Evolutionary conservation across 1,284 basidiomycete genomes (phyloP).

Genomic region (Flammula alnicola): DNA sequence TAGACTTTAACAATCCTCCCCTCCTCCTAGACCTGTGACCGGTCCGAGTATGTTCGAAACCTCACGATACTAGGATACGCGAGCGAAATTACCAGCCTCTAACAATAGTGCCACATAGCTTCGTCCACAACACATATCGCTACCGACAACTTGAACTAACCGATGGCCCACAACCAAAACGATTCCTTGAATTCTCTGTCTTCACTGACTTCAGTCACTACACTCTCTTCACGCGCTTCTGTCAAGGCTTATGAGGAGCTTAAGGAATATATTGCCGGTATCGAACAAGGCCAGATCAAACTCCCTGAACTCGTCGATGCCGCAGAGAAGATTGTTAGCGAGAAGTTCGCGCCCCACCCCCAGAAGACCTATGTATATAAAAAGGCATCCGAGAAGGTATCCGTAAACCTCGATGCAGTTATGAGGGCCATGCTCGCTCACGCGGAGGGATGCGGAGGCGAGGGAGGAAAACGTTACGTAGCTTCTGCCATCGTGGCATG

Average conservation of each 20-base stretch:
- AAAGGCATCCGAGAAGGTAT: slow-evolving; percentile 5
- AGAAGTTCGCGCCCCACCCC: slow-evolving; percentile 14
- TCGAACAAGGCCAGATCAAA: slow-evolving; percentile 1
- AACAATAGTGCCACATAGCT: no score
- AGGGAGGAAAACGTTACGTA: slow-evolving; percentile 21
- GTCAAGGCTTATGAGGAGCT: no score
- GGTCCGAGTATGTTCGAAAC: no score
- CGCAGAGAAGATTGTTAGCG: slow-evolving; percentile 16
- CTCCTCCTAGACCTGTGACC: no score
- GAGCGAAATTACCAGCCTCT: no score
- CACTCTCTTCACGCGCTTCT: neutral
- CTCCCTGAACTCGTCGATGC: slow-evolving; percentile 11
- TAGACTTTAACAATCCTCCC: no score
- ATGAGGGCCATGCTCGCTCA: slow-evolving; percentile 20
- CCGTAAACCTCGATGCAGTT: slow-evolving; percentile 18
- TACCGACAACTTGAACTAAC: no score
- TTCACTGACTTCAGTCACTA: neutral
- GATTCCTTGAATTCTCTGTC: neutral
- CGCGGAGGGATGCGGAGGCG: slow-evolving; percentile 21
- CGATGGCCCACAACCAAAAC: neutral
- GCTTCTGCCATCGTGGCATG: slow-evolving; percentile 19
- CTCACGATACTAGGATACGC: no score
- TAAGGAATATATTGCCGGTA: no score
- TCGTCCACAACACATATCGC: no score
- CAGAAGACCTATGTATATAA: slow-evolving; percentile 7